Conservation (phyloP, 2,329 filamentous ascomycete species). For the Elsinoe perseae region DNA sequence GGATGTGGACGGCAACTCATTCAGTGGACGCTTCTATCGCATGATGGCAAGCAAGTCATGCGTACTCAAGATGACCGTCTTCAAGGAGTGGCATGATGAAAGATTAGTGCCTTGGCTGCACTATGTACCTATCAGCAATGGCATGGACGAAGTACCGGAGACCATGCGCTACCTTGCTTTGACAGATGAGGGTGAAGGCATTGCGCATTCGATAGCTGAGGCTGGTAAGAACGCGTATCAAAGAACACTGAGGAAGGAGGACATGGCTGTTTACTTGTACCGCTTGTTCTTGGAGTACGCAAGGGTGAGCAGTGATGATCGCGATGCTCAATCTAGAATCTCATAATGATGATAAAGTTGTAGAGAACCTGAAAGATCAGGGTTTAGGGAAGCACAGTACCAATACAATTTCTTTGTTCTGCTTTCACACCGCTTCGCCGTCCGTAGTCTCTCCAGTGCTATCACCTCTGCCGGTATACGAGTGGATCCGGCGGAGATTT, state of each 20-base stretch:
- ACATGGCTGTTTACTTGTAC: slow-evolving; percentile 67
- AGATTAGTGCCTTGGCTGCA: slow-evolving; percentile 50
- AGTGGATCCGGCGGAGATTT: too few species aligned
- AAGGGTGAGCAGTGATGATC: not conserved
- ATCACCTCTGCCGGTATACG: too few species aligned
- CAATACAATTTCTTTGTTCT: not conserved
- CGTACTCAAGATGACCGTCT: slow-evolving; percentile 46
- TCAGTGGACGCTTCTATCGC: slow-evolving; percentile 47
- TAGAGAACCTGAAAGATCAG: not conserved
- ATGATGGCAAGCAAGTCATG: slow-evolving; percentile 42
- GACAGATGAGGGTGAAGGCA: slow-evolving; percentile 18
- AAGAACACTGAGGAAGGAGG: slow-evolving; percentile 17
- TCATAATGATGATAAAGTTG: not conserved
- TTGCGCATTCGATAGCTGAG: slow-evolving; percentile 18
- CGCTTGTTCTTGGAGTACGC: slow-evolving; percentile 67
- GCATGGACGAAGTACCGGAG: slow-evolving; percentile 47
- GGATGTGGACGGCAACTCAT: slow-evolving; percentile 51
- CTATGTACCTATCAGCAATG: slow-evolving; percentile 47
- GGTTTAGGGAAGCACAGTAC: not conserved
- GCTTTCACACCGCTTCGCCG: too few species aligned
- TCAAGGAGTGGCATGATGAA: slow-evolving; percentile 54
- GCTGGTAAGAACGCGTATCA: slow-evolving; percentile 18
- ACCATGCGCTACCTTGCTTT: slow-evolving; percentile 40
- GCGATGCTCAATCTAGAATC: not conserved
- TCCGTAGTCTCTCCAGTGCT: too few species aligned